phyloP scores from a whole-genome alignment of 2,329 filamentous ascomycete genomes.

The Phialophora chinensis region DNA sequence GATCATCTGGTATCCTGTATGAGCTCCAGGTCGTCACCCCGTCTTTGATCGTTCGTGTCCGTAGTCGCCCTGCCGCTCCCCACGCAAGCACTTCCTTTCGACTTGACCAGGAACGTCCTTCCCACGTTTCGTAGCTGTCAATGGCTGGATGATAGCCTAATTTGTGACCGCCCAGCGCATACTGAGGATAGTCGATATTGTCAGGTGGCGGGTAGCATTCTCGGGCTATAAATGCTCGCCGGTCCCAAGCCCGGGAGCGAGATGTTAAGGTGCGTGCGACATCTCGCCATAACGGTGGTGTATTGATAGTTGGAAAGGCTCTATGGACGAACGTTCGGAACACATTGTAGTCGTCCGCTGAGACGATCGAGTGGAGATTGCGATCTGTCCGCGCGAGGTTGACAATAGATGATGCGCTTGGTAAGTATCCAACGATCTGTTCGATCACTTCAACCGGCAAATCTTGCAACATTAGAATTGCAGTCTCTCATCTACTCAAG shows the following conservation, averaged over 20 bases:
- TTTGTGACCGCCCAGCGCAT: slow-evolving; percentile 53
- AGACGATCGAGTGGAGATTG: slow-evolving; percentile 53
- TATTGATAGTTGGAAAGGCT: slow-evolving; percentile 55
- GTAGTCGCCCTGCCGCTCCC: slow-evolving; percentile 65
- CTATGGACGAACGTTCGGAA: slow-evolving; percentile 55
- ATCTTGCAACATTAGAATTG: slow-evolving; percentile 29
- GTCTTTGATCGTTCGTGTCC: slow-evolving; percentile 57
- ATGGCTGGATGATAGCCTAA: slow-evolving; percentile 65
- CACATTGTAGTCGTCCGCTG: slow-evolving; percentile 56
- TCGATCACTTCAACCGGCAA: slow-evolving; percentile 49
- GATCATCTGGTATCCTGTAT: slow-evolving; percentile 35
- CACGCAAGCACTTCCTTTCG: slow-evolving; percentile 64
- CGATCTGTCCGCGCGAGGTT: slow-evolving; percentile 55
- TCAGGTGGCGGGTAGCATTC: slow-evolving; percentile 55
- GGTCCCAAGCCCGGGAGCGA: slow-evolving; percentile 63
- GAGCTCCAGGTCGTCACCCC: slow-evolving; percentile 43
- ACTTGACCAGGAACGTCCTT: slow-evolving; percentile 52
- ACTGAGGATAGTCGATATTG: slow-evolving; percentile 4
- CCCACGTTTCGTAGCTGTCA: slow-evolving; percentile 63
- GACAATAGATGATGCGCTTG: slow-evolving; percentile 53
- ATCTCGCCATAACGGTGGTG: slow-evolving; percentile 54
- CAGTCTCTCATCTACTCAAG: background rate
- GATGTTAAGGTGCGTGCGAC: slow-evolving; percentile 62
- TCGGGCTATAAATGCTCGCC: slow-evolving; percentile 61
- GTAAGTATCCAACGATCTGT: slow-evolving; percentile 51